A percentile compares a stretch with the other conserved stretches of the same genome.
Conservation (phyloP, 2,329 filamentous ascomycete genomes). For the Dothideomycetes sp. region DNA sequence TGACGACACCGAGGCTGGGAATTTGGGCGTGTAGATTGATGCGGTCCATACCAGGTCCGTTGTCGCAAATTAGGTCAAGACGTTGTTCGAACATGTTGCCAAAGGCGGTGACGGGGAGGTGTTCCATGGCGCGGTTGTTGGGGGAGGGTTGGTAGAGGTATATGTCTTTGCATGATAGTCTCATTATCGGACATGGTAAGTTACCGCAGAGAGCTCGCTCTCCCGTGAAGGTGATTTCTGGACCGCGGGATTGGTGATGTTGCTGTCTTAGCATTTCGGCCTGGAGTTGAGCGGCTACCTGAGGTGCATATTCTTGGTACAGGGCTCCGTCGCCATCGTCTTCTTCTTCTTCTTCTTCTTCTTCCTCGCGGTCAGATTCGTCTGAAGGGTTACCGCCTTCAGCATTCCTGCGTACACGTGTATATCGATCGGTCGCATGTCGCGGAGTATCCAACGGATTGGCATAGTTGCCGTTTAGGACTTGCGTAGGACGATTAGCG, state of each 20-base stretch:
- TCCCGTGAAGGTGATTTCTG: slow-evolving; percentile 17
- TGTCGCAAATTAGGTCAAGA: slow-evolving; percentile 20
- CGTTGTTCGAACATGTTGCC: slow-evolving; percentile 28
- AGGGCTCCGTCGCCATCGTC: slow-evolving; percentile 7
- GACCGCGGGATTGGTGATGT: too few relatives aligned
- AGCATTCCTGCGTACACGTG: too few relatives aligned
- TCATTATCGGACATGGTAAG: slow-evolving; percentile 33
- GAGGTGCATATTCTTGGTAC: slow-evolving; percentile 1
- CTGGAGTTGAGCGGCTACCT: too few relatives aligned
- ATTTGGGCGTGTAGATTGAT: slow-evolving; percentile 57
- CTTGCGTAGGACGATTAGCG: not conserved
- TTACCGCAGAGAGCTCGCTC: slow-evolving; percentile 20
- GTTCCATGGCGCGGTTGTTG: not conserved
- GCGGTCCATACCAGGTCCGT: slow-evolving; percentile 37
- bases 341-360: slow-evolving; percentile 11
- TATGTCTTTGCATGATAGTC: slow-evolving; percentile 33
- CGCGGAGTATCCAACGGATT: not conserved
- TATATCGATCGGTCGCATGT: not conserved
- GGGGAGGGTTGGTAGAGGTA: slow-evolving; percentile 33
- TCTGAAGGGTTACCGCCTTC: too few relatives aligned
- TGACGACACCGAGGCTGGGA: slow-evolving; percentile 60
- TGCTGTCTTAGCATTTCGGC: too few relatives aligned
- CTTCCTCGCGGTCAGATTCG: too few relatives aligned
- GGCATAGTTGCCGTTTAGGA: slow-evolving; percentile 3
- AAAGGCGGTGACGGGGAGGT: slow-evolving; percentile 19